Evolutionary conservation across 805 yeast genomes (phyloP), one percentile per base, ranked within the genome.

Genomic region (Tetrapisispora fleetii): DNA sequence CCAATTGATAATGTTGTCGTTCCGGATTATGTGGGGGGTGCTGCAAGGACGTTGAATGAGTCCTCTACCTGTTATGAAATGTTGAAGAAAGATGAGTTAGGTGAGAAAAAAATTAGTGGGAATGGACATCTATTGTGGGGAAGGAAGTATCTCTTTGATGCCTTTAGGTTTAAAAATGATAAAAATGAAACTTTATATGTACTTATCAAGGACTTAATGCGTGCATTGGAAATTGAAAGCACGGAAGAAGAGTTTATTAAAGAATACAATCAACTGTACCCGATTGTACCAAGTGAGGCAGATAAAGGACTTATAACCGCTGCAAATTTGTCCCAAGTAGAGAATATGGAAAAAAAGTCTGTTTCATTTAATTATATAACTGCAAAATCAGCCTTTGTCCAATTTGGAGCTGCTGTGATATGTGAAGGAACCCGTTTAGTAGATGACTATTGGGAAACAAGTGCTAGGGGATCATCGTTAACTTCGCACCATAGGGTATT

Each of bases 381-480:
- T 13, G 75, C 77, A 2, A 67, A 71, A 41, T 68, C 75, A 1
- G 67, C 75, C 41, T 79, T 60, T 53, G 63, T 77, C 46, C 66
- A 65, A 43, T 78, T 76, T 59, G 83, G 83, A 35, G 76, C 81
- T 1, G 62, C 76, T 21, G 58, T 74, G 2, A 58, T 79, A 19
- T 62, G 62, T 1, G 58, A 63, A n/a, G 83, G 83, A 7, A 60
- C 63, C 36, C 67, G 82, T 49, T 67, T 78, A 4, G 51, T 59
- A 2, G 83, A 78, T 58, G 83, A 78, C 58, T 78, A 79, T 57
- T 79, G 80, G 79, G 81, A 77, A 52, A 65, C 64, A 3, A 54
- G 63, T 3, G 72, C 73, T 0, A 62, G 58, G 37, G 66, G 64
- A 18, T 74, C 74, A 51, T 74, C 74, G 0, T 72, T 74, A 45